Conservation (phyloP, 768 basidiomycete species). For the Fomitopsis serialis region DNA sequence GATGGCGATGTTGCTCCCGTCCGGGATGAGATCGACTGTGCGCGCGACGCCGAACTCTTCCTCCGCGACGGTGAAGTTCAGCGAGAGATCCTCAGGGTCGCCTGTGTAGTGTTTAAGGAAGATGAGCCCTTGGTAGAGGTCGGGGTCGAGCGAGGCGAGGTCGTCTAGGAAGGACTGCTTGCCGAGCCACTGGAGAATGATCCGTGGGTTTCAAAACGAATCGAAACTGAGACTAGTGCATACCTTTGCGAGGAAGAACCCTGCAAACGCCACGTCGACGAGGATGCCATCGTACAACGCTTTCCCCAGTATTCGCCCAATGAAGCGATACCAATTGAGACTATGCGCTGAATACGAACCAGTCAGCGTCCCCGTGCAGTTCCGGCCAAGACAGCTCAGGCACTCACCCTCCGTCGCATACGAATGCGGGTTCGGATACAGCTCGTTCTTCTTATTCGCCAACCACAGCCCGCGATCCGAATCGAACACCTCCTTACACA, state of each 20-base stretch:
- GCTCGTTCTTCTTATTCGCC: constrained; percentile 82
- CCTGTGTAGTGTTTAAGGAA: constrained; percentile 90
- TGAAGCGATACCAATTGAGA: constrained; percentile 88
- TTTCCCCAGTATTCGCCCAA: constrained; percentile 92
- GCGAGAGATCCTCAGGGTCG: constrained; percentile 79
- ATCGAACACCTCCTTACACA: constrained; percentile 93
- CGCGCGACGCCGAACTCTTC: constrained; percentile 85
- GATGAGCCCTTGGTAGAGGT: constrained; percentile 87
- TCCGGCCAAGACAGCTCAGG: not conserved
- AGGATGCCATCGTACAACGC: constrained; percentile 96
- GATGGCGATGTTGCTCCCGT: constrained; percentile 78
- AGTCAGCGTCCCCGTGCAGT: not conserved
- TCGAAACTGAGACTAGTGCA: too few relatives aligned
- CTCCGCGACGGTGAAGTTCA: constrained; percentile 84
- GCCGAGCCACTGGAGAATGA: constrained; percentile 69
- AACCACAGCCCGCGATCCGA: constrained; percentile 93
- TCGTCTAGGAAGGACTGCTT: constrained; percentile 92
- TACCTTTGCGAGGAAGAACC: constrained; percentile 90
- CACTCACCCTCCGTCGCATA: constrained; percentile 83
- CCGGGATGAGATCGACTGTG: constrained; percentile 71
- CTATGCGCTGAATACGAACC: constrained; percentile 54
- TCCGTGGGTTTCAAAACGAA: not conserved
- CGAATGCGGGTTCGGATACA: constrained; percentile 91
- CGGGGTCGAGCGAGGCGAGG: constrained; percentile 84
- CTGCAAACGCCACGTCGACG: constrained; percentile 91